A percentile compares a stretch with the other conserved stretches of the same genome.
These are phyloP conservation scores for Conringia planisiliqua DNA, from an alignment of 345 rosid species.

Conservation along the genomic window DNA sequence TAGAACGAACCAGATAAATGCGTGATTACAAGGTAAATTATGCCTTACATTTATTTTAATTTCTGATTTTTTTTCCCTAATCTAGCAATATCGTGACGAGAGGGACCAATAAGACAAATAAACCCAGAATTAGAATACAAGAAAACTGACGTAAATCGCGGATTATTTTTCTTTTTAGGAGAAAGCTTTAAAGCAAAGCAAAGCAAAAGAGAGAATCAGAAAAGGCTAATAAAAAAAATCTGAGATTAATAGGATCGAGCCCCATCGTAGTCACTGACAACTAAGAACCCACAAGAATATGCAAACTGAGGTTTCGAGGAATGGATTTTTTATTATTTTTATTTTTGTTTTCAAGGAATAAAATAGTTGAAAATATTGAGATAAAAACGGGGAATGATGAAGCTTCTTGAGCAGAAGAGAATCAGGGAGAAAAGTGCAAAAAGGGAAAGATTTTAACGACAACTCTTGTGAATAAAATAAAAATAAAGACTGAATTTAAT, in stretches of 20 bases:
- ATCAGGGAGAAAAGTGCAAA: slow-evolving; percentile 23
- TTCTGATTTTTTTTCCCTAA: neutral
- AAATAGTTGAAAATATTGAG: slow-evolving; percentile 4
- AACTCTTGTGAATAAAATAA: slow-evolving; percentile 17
- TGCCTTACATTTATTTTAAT: neutral
- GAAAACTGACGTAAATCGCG: slow-evolving; percentile 14
- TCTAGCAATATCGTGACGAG: neutral
- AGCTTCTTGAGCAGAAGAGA: slow-evolving; percentile 14
- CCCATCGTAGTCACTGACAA: slow-evolving; percentile 26
- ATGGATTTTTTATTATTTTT: neutral
- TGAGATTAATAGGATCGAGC: neutral
- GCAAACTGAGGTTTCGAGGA: slow-evolving; percentile 5
- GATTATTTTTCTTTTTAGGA: slow-evolving; percentile 1
- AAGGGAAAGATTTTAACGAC: neutral
- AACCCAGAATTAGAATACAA: neutral
- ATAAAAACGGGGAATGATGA: neutral
- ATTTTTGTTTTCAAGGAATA: too few species aligned
- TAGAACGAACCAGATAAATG: neutral
- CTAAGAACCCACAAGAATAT: slow-evolving; percentile 21
- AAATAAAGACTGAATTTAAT: neutral
- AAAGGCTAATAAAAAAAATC: neutral
- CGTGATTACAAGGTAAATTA: neutral
- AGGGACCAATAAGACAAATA: slow-evolving; percentile 15
- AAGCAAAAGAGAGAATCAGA: neutral
- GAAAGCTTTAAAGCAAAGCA: slow-evolving; percentile 27